Conservation (phyloP, 495 filamentous ascomycete species). For the Xylaria telfairii region DNA sequence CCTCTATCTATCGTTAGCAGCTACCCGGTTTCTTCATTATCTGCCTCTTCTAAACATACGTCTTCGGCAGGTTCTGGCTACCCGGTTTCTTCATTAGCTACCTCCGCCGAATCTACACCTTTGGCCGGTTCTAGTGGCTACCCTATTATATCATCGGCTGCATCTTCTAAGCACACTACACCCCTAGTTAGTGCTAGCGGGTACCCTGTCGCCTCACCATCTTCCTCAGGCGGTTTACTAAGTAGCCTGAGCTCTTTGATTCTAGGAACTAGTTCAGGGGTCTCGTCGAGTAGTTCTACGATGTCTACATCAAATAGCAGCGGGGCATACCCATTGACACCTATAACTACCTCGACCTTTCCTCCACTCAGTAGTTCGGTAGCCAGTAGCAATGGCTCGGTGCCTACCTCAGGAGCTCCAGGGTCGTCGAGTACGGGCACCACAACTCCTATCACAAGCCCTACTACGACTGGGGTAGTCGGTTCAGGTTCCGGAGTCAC, state of each 20-base stretch:
- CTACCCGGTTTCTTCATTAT: conserved; percentile 18
- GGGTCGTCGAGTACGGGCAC: neutral
- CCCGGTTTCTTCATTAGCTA: conserved; percentile 2
- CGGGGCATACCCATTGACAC: conserved; percentile 2
- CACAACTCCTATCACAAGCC: neutral
- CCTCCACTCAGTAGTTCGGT: neutral
- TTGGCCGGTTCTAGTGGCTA: neutral
- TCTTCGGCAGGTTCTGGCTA: neutral
- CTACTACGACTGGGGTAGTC: conserved; percentile 1
- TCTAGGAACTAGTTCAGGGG: conserved; percentile 31
- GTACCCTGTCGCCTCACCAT: conserved; percentile 22
- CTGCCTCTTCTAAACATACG: neutral
- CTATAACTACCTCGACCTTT: neutral
- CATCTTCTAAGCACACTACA: neutral
- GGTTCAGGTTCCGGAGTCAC: conserved; percentile 30
- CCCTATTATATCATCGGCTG: conserved; percentile 15
- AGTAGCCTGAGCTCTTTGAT: conserved; percentile 38
- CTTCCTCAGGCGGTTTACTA: conserved; percentile 32
- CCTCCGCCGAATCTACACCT: neutral
- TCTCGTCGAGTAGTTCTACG: neutral
- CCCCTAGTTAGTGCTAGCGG: neutral
- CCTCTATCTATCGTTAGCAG: neutral
- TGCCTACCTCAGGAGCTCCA: neutral
- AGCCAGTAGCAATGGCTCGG: neutral
- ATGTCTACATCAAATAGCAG: neutral